Percentiles rank a stretch among this genome's conserved stretches.
Conservation (phyloP, 140 eudicot genomes). For the Cichorium intybus region DNA sequence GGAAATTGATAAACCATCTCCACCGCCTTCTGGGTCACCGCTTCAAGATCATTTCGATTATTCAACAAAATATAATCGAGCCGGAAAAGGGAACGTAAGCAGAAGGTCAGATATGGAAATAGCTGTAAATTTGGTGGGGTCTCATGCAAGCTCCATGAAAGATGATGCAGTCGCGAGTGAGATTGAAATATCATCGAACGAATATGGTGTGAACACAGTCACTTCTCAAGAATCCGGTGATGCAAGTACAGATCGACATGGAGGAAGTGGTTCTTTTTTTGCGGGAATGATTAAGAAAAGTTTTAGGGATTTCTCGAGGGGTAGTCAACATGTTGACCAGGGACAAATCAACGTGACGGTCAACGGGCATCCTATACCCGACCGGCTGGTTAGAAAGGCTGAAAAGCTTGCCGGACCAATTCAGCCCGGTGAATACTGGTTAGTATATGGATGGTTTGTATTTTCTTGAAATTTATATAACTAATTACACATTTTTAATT, state of each 20-base stretch:
- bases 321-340: constrained; percentile 46
- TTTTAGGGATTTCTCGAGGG: constrained; percentile 52
- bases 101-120: constrained; percentile 49
- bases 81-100: constrained; percentile 67
- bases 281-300: constrained; percentile 60
- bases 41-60: constrained; percentile 73
- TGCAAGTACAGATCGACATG: constrained; percentile 39
- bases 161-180: constrained; percentile 76
- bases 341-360: constrained; percentile 53
- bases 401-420: constrained; percentile 89
- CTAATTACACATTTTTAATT: not conserved
- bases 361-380: constrained; percentile 84
- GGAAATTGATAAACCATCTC: constrained; percentile 31
- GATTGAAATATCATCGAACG: constrained; percentile 70
- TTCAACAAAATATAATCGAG: constrained; percentile 55
- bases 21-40: constrained; percentile 74
- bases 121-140: constrained; percentile 29
- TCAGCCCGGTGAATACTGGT: constrained; percentile 93
- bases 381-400: constrained; percentile 74
- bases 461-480: constrained; percentile 2
- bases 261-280: constrained; percentile 49
- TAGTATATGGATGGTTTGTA: constrained; percentile 14
- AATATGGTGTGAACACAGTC: constrained; percentile 68
- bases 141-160: constrained; percentile 51
- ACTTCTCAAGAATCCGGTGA: constrained; percentile 70